Percentiles rank a stretch among this genome's conserved stretches.
These are phyloP conservation scores for Dactylellina haptotyla DNA, from an alignment of 2,329 filamentous ascomycete genomes.

Conservation along the genomic window DNA sequence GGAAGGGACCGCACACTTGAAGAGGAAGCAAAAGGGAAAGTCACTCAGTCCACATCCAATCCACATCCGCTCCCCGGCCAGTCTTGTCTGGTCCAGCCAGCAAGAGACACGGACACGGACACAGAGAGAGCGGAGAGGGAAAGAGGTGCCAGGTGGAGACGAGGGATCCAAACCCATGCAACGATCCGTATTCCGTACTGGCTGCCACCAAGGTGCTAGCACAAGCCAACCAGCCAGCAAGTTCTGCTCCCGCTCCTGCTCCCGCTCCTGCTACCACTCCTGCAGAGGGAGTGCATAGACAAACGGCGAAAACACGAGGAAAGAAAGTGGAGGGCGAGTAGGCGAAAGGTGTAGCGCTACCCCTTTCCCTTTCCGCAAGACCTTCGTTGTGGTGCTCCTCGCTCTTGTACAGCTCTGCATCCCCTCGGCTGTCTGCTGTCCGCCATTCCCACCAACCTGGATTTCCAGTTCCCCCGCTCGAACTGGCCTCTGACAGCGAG, in stretches of 20 bases:
- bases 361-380: no score
- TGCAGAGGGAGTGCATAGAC: no score
- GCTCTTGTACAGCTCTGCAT: no score
- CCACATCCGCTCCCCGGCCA: background rate
- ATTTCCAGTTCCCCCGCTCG: conserved; percentile 20
- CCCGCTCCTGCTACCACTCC: background rate
- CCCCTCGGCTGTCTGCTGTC: background rate
- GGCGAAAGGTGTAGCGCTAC: no score
- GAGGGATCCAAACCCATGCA: conserved; percentile 9
- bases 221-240: no score
- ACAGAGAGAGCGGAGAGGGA: conserved; percentile 1
- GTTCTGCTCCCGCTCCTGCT: no score
- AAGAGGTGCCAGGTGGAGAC: background rate
- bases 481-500: no score
- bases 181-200: conserved; percentile 12
- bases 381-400: no score
- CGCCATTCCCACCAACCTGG: conserved; percentile 49
- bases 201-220: no score
- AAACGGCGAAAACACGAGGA: no score
- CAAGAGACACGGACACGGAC: background rate
- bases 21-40: background rate
- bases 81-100: background rate
- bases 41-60: background rate
- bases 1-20: background rate
- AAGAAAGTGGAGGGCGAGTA: no score